phyloP scores from a whole-genome alignment of 257 asterid genomes.

The Leptodermis oblonga region DNA sequence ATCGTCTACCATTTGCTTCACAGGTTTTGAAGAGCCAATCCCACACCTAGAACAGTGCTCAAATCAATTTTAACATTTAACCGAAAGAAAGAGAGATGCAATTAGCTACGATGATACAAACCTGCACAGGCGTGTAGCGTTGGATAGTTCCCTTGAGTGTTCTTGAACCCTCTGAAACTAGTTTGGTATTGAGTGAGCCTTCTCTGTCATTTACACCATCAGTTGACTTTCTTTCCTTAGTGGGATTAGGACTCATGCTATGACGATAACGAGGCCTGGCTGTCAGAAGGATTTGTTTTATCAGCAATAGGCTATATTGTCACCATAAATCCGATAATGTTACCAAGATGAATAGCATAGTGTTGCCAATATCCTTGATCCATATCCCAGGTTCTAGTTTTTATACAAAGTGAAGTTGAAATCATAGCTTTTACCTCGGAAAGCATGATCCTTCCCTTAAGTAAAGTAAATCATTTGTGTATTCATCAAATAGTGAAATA shows the following conservation, averaged over 20 bases:
- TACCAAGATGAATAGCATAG: not conserved
- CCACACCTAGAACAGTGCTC: conserved; percentile 53
- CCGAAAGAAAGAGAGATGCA: not conserved
- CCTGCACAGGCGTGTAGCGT: conserved; percentile 74
- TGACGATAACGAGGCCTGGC: conserved; percentile 85
- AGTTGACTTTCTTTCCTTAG: conserved; percentile 35
- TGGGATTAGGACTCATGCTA: conserved; percentile 27
- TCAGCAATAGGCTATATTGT: conserved; percentile 25
- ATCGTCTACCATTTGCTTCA: conserved; percentile 58
- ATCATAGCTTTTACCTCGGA: conserved; percentile 54
- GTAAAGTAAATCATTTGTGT: conserved; percentile 69
- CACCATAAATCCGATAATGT: not conserved
- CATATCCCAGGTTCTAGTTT: too few relatives aligned
- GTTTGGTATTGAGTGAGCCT: conserved; percentile 43
- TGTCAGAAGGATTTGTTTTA: conserved; percentile 41
- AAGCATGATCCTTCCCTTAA: conserved; percentile 84
- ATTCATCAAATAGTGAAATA: conserved; percentile 74
- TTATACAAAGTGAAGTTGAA: not conserved
- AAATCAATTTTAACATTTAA: conserved; percentile 8
- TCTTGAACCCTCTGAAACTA: conserved; percentile 70
- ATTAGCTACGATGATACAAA: conserved; percentile 1
- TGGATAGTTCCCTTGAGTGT: conserved; percentile 61
- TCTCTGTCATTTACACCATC: conserved; percentile 44
- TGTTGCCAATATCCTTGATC: not conserved
- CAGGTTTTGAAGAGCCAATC: conserved; percentile 87